phyloP scores from a whole-genome alignment of 441 rosid species.

The Gossypium schwendimanii region DNA sequence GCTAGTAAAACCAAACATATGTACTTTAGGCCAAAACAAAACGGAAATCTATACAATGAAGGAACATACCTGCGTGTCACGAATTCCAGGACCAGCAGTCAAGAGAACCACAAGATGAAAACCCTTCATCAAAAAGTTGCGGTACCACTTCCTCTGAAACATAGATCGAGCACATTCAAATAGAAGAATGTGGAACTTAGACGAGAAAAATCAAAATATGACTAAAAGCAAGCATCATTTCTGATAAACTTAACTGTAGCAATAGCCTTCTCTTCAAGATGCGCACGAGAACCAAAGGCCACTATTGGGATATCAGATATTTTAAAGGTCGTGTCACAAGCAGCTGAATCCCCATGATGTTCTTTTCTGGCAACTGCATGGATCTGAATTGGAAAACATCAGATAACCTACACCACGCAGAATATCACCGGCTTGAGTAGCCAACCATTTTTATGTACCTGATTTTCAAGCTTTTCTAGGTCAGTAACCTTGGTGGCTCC shows the following conservation, averaged over 20 bases:
- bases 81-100: constrained; percentile 82
- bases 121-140: constrained; percentile 88
- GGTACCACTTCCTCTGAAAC: constrained; percentile 90
- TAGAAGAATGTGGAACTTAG: not conserved
- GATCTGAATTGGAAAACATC: constrained; percentile 52
- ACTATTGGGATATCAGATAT: constrained; percentile 63
- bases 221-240: not conserved
- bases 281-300: constrained; percentile 94
- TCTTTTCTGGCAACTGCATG: constrained; percentile 61
- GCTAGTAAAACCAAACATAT: not conserved
- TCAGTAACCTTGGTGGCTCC: constrained; percentile 91
- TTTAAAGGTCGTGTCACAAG: constrained; percentile 32
- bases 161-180: constrained; percentile 16
- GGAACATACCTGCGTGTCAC: constrained; percentile 71
- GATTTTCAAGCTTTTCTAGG: constrained; percentile 84
- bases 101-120: constrained; percentile 82
- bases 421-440: not conserved
- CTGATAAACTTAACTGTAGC: constrained; percentile 58
- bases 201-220: not conserved
- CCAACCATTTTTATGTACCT: constrained; percentile 44
- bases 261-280: constrained; percentile 85
- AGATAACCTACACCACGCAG: constrained; percentile 13
- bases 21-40: not conserved
- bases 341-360: constrained; percentile 34
- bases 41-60: not conserved